Conservation (phyloP, 352 stramenopile genomes). For the Phytophthora sojae region DNA sequence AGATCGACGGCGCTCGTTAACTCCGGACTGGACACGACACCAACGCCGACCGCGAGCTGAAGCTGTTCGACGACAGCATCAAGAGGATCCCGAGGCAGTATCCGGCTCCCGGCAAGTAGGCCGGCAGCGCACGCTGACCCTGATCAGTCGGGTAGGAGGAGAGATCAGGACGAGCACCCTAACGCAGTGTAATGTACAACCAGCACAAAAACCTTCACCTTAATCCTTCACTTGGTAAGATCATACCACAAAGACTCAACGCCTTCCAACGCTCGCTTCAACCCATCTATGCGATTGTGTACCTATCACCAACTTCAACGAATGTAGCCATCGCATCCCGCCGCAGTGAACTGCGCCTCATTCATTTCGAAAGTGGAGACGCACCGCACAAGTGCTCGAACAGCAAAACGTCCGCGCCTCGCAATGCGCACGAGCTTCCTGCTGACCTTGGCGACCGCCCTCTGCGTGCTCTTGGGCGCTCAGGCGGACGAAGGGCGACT, state of each 20-base stretch:
- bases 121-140: not conserved
- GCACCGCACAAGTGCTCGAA: slow-evolving; percentile 16
- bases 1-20: slow-evolving; percentile 1
- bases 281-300: not conserved
- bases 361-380: slow-evolving; percentile 21
- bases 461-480: slow-evolving; percentile 17
- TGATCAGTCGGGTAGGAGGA: not conserved
- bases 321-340: slow-evolving; percentile 11
- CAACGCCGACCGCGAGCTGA: slow-evolving; percentile 1
- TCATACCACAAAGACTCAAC: not conserved
- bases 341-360: slow-evolving; percentile 2
- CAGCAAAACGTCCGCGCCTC: slow-evolving; percentile 7
- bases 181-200: not conserved
- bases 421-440: slow-evolving; percentile 26
- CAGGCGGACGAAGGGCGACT: slow-evolving; percentile 24
- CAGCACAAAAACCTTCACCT: too few relatives aligned
- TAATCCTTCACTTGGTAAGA: not conserved
- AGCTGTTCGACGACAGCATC: slow-evolving; percentile 4
- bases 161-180: not conserved
- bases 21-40: slow-evolving; percentile 8
- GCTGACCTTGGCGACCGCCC: slow-evolving; percentile 2
- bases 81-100: slow-evolving; percentile 4
- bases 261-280: not conserved
- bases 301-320: slow-evolving; percentile 22
- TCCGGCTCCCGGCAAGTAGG: not conserved